Evolutionary conservation across 1,284 basidiomycete species (phyloP).

Genomic region (Irpex lacteus): DNA sequence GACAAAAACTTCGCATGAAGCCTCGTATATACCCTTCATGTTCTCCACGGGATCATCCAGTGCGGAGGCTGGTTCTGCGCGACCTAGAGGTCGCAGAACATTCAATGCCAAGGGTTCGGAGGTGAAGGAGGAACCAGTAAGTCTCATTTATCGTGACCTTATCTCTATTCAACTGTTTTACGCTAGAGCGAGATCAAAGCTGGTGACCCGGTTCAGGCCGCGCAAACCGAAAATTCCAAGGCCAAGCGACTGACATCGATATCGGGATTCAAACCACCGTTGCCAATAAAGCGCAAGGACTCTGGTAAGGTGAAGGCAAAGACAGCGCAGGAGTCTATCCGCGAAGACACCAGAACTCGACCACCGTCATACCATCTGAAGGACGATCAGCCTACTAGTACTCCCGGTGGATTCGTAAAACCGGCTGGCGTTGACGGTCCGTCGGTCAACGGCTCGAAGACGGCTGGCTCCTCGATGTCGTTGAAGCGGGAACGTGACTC

Average conservation of each 20-base stretch:
- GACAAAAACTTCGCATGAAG: conserved; percentile 47
- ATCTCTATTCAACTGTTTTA: neutral
- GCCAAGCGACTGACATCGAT: conserved; percentile 25
- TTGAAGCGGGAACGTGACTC: conserved; percentile 22
- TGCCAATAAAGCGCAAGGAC: conserved; percentile 15
- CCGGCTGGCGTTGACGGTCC: conserved; percentile 9
- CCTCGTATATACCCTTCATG: conserved; percentile 71
- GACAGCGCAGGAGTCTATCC: conserved; percentile 49
- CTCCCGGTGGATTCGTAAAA: conserved; percentile 5
- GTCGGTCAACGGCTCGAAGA: neutral
- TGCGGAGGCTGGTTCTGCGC: conserved; percentile 12
- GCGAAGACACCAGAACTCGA: conserved; percentile 39
- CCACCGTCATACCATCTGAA: neutral
- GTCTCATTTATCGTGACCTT: conserved; percentile 1
- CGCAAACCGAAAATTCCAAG: no score
- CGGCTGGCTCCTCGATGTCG: neutral
- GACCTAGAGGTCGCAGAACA: conserved; percentile 38
- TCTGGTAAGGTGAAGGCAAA: conserved; percentile 32
- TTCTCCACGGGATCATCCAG: conserved; percentile 35
- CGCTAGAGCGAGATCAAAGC: neutral
- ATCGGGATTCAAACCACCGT: conserved; percentile 27
- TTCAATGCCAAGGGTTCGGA: conserved; percentile 43
- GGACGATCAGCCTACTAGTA: no score
- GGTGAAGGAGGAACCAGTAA: conserved; percentile 24
- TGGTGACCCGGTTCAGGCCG: no score